Evolutionary conservation across 345 rosid species (phyloP).

Genomic region (Bruguiera gymnorhiza): DNA sequence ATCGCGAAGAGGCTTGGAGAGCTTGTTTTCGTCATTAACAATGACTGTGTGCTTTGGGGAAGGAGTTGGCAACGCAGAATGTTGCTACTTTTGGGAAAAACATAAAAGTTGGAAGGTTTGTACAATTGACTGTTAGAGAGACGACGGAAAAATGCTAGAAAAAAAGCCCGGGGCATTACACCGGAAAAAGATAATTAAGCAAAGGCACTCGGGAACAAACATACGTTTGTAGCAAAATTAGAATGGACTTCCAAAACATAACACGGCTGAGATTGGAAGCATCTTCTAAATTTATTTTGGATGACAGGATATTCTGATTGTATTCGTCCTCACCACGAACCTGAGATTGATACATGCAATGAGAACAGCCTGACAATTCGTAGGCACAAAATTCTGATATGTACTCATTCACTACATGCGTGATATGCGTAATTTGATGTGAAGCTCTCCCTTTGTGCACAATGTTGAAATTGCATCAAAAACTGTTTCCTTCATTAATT

Average conservation of each 20-base stretch:
- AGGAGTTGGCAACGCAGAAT: constrained; percentile 75
- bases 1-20: constrained; percentile 81
- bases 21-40: constrained; percentile 62
- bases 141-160: constrained; percentile 27
- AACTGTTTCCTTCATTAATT: constrained; percentile 16
- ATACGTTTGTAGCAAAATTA: neutral
- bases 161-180: constrained; percentile 12
- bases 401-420: no score
- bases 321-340: neutral
- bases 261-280: neutral
- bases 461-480: neutral
- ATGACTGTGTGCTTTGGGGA: constrained; percentile 60
- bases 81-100: constrained; percentile 90
- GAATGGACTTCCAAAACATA: neutral
- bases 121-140: constrained; percentile 72
- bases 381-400: no score
- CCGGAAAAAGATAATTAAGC: no score
- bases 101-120: constrained; percentile 68
- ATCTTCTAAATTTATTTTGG: constrained; percentile 21
- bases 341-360: no score
- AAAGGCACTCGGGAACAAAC: no score
- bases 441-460: neutral
- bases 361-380: neutral
- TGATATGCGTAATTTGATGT: no score
- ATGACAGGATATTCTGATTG: neutral